Percentiles rank a stretch among this genome's conserved stretches.
Conservation (phyloP, 352 stramenopile genomes). For the Albugo laibachii region DNA sequence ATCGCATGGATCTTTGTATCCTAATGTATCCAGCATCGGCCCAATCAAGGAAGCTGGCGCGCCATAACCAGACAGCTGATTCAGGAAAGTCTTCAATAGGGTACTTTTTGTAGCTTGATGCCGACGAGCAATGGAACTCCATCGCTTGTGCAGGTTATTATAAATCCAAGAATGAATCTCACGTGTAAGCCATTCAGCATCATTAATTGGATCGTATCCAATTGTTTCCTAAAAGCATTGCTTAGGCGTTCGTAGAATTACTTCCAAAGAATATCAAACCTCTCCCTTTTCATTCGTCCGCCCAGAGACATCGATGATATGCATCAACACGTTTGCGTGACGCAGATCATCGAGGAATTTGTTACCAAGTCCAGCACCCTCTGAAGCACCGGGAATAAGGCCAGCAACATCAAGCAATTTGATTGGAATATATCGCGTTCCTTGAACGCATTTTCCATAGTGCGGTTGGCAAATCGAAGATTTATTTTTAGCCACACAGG, state of each 20-base stretch:
- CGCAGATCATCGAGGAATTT: slow-evolving; percentile 92
- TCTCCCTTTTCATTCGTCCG: slow-evolving; percentile 81
- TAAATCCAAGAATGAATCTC: slow-evolving; percentile 83
- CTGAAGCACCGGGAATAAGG: slow-evolving; percentile 61
- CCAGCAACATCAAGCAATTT: slow-evolving; percentile 73
- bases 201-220: slow-evolving; percentile 77
- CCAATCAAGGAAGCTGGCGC: slow-evolving; percentile 52
- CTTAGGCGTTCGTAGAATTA: neutral
- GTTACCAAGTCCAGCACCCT: slow-evolving; percentile 93
- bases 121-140: slow-evolving; percentile 51
- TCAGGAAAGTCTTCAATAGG: slow-evolving; percentile 40
- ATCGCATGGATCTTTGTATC: slow-evolving; percentile 35
- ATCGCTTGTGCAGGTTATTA: slow-evolving; percentile 75
- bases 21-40: slow-evolving; percentile 45
- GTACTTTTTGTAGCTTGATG: slow-evolving; percentile 58
- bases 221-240: slow-evolving; percentile 28
- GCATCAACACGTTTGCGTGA: slow-evolving; percentile 75
- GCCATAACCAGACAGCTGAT: slow-evolving; percentile 60
- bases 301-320: slow-evolving; percentile 80
- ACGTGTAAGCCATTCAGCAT: slow-evolving; percentile 67
- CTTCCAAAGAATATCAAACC: neutral
- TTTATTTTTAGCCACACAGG: slow-evolving; percentile 43
- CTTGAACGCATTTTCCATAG: slow-evolving; percentile 61
- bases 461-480: slow-evolving; percentile 33
- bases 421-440: slow-evolving; percentile 56